Percentiles rank a stretch among this genome's conserved stretches.
phyloP scores from a whole-genome alignment of 2,329 filamentous ascomycete species.

The Colletotrichum sansevieriae region DNA sequence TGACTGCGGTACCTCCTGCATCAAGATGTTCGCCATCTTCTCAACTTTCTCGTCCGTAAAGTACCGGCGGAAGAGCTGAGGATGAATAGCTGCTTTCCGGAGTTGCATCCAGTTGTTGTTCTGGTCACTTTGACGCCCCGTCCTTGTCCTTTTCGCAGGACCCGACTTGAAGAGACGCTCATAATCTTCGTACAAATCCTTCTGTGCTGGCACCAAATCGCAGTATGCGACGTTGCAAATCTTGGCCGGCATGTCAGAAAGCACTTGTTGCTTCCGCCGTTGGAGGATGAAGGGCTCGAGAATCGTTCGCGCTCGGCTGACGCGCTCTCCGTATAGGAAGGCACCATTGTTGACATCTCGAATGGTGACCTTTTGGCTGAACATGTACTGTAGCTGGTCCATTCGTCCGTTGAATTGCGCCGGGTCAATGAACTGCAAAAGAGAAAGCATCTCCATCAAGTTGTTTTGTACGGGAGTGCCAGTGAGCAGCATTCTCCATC shows the following conservation, averaged over 20 bases:
- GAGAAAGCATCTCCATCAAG: constrained; percentile 87
- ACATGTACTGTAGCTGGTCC: constrained; percentile 86
- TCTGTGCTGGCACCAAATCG: constrained; percentile 80
- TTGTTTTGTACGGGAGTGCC: constrained; percentile 97
- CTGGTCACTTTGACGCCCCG: constrained; percentile 64
- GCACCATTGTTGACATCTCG: constrained; percentile 84
- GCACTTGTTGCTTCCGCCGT: constrained; percentile 91
- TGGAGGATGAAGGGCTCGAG: constrained; percentile 95
- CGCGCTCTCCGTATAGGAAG: constrained; percentile 87
- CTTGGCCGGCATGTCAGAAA: constrained; percentile 87
- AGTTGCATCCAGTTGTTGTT: constrained; percentile 90
- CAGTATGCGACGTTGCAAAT: constrained; percentile 83
- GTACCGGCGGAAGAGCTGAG: constrained; percentile 84
- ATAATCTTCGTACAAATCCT: constrained; percentile 77
- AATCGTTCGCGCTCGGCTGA: constrained; percentile 88
- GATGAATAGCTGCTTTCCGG: constrained; percentile 92
- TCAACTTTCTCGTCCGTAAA: constrained; percentile 82
- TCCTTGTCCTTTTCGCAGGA: constrained; percentile 65
- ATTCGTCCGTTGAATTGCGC: constrained; percentile 81
- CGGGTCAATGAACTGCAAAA: constrained; percentile 95
- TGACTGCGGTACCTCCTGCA: constrained; percentile 73
- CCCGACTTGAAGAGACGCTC: constrained; percentile 74
- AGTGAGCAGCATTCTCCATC: constrained; percentile 88
- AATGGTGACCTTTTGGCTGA: constrained; percentile 91
- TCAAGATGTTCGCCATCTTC: constrained; percentile 82